Percentiles rank a stretch among this genome's conserved stretches.
Evolutionary conservation across 495 filamentous ascomycete species (phyloP).

Genomic region (Rhypophila decipiens): DNA sequence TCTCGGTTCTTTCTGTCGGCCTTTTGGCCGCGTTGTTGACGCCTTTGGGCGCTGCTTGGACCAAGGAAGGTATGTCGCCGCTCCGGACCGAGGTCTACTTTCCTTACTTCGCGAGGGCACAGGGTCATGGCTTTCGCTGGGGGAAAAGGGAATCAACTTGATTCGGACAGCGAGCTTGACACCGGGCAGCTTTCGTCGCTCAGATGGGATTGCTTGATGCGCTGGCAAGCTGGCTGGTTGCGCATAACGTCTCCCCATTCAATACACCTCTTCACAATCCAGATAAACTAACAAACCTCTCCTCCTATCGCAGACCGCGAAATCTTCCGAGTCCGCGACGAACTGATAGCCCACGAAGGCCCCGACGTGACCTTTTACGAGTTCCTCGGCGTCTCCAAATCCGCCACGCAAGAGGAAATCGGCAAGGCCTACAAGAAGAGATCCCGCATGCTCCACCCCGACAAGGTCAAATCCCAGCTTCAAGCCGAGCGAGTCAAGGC

Average conservation of each 20-base stretch:
- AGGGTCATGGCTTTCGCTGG: no score
- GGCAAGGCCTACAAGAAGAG: constrained; percentile 90
- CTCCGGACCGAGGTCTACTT: no score
- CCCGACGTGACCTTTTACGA: constrained; percentile 87
- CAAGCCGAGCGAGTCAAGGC: constrained; percentile 61
- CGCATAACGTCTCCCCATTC: no score
- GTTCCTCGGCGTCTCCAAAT: constrained; percentile 67
- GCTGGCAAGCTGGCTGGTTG: no score
- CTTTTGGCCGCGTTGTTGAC: constrained; percentile 54
- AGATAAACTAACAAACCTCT: constrained; percentile 1
- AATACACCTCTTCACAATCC: constrained; percentile 4
- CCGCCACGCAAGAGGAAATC: constrained; percentile 80
- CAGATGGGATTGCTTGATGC: no score
- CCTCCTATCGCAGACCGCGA: constrained; percentile 65
- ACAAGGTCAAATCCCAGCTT: constrained; percentile 86
- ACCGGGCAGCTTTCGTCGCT: no score
- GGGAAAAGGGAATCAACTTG: no score
- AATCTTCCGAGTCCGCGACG: constrained; percentile 91
- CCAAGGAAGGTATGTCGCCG: constrained; percentile 73
- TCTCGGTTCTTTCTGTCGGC: constrained; percentile 45
- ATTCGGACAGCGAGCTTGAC: no score
- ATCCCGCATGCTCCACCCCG: constrained; percentile 75
- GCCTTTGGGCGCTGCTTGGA: constrained; percentile 65
- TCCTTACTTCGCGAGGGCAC: no score
- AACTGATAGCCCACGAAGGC: constrained; percentile 71